Base-by-base conservation (phyloP, 768 basidiomycete species). In the Hypholoma sublateritium region DNA sequence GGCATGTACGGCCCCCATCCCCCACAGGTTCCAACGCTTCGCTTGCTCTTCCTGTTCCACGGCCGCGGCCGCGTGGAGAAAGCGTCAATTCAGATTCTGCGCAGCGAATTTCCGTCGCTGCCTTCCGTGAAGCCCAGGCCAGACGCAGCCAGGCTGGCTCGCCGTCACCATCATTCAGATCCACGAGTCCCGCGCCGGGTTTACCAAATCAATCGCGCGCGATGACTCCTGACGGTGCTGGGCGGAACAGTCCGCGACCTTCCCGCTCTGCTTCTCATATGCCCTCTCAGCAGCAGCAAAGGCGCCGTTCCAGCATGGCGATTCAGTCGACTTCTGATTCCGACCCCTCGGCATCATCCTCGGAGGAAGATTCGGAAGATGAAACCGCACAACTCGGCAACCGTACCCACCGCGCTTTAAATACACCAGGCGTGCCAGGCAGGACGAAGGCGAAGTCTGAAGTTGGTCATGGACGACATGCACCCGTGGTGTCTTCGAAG, bases 21-120 rank as follows among this genome's bases (percentile, higher is more conserved):
- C 74, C 80, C 34, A 57, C 69, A 22, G 67, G 64, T 21, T 72
- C 70, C 9, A 69, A 68, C 59, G 56, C 58, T 19, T 70, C 73
- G 14, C 61, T 75, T 35, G 59, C 68, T n/a, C 70, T 74, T 1
- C 76, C 82, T 4, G 71, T 76, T 3, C 73, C 80, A 22, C 80
- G 86, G 11, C 73, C 80, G 17, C 80, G 86, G 12, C 73, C 80
- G 24, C 80, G 89, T 62, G 82, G 78, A 19, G 73, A 75, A 43
- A 87, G 87, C 68, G 62, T 77, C 58, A 79, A 80, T 16, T 87
- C 87, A 3, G 86, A 89, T 39, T 75, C 83, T 5, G 85, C 85
- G 1, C 89, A 89, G 59, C 81, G 88, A 52, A 91, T 92, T 22
- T 88, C 88, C 7, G 86, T 92, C 32, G 90, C 88, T 2, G 90